A percentile compares a stretch with the other conserved stretches of the same genome.
Conservation (phyloP, 495 filamentous ascomycete genomes). For the Penicillium egyptiacum region DNA sequence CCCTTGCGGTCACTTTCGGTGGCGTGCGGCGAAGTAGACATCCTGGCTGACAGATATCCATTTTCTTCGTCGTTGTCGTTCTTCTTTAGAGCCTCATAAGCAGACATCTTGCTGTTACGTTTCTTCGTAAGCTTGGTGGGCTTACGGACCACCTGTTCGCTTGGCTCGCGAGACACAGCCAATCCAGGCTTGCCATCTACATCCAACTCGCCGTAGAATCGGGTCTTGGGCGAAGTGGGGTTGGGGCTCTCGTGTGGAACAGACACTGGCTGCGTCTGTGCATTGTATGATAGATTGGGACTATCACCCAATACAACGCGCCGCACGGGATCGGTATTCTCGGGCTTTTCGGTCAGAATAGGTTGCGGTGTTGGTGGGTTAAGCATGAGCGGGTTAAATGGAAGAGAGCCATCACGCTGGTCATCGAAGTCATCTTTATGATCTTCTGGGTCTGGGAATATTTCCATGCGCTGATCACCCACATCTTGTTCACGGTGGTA, state of each 20-base stretch:
- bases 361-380: slow-evolving; percentile 55
- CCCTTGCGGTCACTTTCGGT: slow-evolving; percentile 46
- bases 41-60: slow-evolving; percentile 12
- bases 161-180: slow-evolving; percentile 28
- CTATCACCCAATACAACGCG: slow-evolving; percentile 39
- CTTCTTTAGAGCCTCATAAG: slow-evolving; percentile 41
- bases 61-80: slow-evolving; percentile 31
- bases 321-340: slow-evolving; percentile 26
- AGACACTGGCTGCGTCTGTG: slow-evolving; percentile 15
- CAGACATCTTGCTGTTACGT: slow-evolving; percentile 33
- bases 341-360: slow-evolving; percentile 19
- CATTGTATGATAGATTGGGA: slow-evolving; percentile 36
- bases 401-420: slow-evolving; percentile 28
- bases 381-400: slow-evolving; percentile 51
- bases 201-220: slow-evolving; percentile 43
- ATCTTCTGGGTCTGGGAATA: slow-evolving; percentile 50
- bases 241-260: slow-evolving; percentile 19
- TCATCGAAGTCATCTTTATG: slow-evolving; percentile 42
- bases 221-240: slow-evolving; percentile 28
- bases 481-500: slow-evolving; percentile 39
- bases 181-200: slow-evolving; percentile 26
- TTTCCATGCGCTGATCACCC: slow-evolving; percentile 41
- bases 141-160: slow-evolving; percentile 21
- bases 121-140: slow-evolving; percentile 38
- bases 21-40: slow-evolving; percentile 27